A percentile compares a stretch with the other conserved stretches of the same genome.
Evolutionary conservation across 2,329 filamentous ascomycete species (phyloP).

Genomic region (Trichoderma atrobrunneum): DNA sequence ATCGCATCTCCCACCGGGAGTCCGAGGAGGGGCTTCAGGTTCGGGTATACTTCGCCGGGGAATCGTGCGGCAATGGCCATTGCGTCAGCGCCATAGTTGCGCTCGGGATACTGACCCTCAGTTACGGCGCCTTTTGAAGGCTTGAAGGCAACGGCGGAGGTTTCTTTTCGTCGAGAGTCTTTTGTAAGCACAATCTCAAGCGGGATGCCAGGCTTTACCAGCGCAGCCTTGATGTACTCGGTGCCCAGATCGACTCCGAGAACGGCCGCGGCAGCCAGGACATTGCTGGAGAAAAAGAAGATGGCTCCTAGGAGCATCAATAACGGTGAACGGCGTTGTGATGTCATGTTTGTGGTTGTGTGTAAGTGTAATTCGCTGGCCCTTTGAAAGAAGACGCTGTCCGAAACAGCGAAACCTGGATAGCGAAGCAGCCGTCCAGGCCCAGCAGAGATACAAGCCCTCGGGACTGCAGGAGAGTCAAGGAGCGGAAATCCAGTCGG

Average conservation of each 20-base stretch:
- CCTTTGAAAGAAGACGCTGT: conserved; percentile 4
- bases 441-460: not conserved
- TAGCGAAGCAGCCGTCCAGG: conserved; percentile 7
- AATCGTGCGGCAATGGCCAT: conserved; percentile 83
- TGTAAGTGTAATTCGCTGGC: conserved; percentile 16
- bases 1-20: conserved; percentile 59
- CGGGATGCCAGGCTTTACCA: conserved; percentile 95
- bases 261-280: conserved; percentile 65
- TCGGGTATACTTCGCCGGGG: conserved; percentile 90
- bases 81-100: conserved; percentile 88
- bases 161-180: conserved; percentile 95
- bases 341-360: conserved; percentile 35
- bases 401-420: conserved; percentile 19
- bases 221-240: conserved; percentile 91
- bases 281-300: conserved; percentile 41
- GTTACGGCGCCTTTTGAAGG: conserved; percentile 63
- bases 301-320: conserved; percentile 39
- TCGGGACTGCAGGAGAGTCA: not conserved
- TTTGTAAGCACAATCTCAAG: conserved; percentile 98
- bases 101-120: conserved; percentile 73
- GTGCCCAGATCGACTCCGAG: conserved; percentile 93
- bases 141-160: conserved; percentile 89
- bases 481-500: not conserved
- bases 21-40: conserved; percentile 88
- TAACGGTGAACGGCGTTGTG: conserved; percentile 35